Evolutionary conservation across 257 asterid genomes (phyloP).

Genomic region (Orobanche coerulescens): DNA sequence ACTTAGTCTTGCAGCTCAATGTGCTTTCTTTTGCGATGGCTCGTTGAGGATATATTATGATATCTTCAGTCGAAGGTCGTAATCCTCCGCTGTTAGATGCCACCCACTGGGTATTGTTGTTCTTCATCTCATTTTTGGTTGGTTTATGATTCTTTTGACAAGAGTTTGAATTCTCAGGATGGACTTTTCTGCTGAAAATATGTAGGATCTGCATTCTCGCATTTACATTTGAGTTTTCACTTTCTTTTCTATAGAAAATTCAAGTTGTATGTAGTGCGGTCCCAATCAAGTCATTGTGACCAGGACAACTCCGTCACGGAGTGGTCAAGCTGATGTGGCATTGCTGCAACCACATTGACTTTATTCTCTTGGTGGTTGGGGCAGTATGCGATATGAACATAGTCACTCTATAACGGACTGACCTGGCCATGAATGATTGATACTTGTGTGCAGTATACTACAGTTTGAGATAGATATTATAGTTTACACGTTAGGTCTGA

Average conservation of each 20-base stretch:
- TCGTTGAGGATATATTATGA: constrained; percentile 54
- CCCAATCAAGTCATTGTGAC: not conserved
- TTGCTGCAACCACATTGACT: no score
- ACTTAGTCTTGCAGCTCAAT: constrained; percentile 40
- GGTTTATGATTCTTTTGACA: constrained; percentile 30
- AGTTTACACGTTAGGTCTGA: no score
- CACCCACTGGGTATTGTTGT: constrained; percentile 20
- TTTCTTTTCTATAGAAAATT: no score
- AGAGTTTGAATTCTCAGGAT: constrained; percentile 62
- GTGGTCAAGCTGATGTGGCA: no score
- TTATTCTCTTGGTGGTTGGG: no score
- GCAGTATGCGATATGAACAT: no score
- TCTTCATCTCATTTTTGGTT: constrained; percentile 37
- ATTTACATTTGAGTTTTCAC: not conserved
- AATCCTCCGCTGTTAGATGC: constrained; percentile 29
- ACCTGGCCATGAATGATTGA: no score
- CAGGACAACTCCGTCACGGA: no score
- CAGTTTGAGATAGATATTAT: no score
- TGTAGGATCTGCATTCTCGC: constrained; percentile 65
- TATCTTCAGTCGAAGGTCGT: constrained; percentile 49
- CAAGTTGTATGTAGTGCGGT: not conserved
- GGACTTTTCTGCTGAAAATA: constrained; percentile 86
- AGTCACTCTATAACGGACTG: no score
- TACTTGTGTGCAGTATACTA: no score
- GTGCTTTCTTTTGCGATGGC: constrained; percentile 37